Evolutionary conservation across 2,329 filamentous ascomycete genomes (phyloP), one percentile per base, ranked within the genome.

Genomic region (Pezicula carpinea): DNA sequence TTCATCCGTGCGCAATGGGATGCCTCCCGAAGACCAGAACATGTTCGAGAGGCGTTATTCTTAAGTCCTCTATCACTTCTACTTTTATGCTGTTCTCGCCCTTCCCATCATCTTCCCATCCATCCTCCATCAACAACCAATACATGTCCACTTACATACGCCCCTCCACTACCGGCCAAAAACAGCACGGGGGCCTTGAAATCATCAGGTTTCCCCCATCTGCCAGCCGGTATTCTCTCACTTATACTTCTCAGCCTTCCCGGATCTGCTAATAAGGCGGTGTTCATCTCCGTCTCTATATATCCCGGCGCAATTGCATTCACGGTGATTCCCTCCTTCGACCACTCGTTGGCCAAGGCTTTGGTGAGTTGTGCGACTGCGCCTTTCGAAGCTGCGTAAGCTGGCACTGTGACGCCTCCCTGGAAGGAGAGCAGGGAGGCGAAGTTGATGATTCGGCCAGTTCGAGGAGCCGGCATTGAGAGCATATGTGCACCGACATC

Each of bases 261-360:
- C 59, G 77, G 67, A 65, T 96, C 83, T 43, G 83, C 78, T 36
- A 95, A 79, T 60, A 96, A 68, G 3, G 89, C 90, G 55, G 76
- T 77, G 65, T 96, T 96, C 91, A 96, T 96, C 51, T 96, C 90
- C n/a, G 90, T 96, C 42, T 80, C 87, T 58, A 95, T 88, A 66
- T 96, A 96, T 0, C 90, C 90, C 0, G 90, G 90, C 2, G 90
- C 89, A 61, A 96, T 88, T 6, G 86, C 88, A 65, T 96, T 96
- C 34, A 96, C 89, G 1, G 79, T 88, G 52, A 96, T 77, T 2
- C 89, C 89, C 60, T 82, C 77, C n/a, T 73, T 66, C 0, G 83
- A 81, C 90, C 90, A 96, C 69, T 95, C 88, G 63, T 96, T 96
- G 39, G 83, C 82, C 48, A 96, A 74, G 21, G 85, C 84, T 70